phyloP scores from a whole-genome alignment of 116 monocot genomes.

The Posidonia oceanica region DNA sequence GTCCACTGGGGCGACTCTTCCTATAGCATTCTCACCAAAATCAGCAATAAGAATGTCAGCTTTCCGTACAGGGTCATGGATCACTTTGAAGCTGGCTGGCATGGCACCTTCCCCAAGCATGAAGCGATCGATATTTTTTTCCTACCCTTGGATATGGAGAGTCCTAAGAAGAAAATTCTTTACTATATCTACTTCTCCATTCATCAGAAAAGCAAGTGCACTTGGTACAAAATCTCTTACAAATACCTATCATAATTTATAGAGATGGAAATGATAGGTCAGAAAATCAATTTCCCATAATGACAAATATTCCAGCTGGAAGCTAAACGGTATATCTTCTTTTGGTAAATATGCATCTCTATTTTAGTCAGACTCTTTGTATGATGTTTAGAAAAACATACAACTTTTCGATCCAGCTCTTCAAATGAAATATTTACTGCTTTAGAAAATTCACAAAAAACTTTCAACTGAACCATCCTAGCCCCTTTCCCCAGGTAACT shows the following conservation, averaged over 20 bases:
- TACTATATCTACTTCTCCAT: constrained; percentile 23
- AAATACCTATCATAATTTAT: constrained; percentile 10
- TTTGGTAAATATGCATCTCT: too few relatives aligned
- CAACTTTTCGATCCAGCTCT: too few relatives aligned
- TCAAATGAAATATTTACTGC: too few relatives aligned
- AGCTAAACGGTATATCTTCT: too few relatives aligned
- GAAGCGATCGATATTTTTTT: constrained; percentile 20
- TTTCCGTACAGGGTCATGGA: constrained; percentile 15
- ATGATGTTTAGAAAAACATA: too few relatives aligned
- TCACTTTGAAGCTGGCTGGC: constrained; percentile 29
- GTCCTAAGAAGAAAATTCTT: constrained; percentile 22
- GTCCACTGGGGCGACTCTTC: constrained; percentile 27
- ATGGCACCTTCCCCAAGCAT: constrained; percentile 26
- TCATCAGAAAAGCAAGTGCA: constrained; percentile 25
- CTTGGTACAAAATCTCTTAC: constrained; percentile 28
- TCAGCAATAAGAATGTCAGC: constrained; percentile 15
- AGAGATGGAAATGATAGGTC: background rate
- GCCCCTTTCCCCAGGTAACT: too few relatives aligned
- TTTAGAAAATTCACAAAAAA: too few relatives aligned
- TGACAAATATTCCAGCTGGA: background rate
- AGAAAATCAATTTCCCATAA: background rate
- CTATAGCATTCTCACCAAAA: constrained; percentile 21
- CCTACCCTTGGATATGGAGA: constrained; percentile 21
- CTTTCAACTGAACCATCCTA: too few relatives aligned
- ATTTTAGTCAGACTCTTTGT: too few relatives aligned